Evolutionary conservation across 106 monocot species (phyloP).

Genomic region (Allium fistulosum): DNA sequence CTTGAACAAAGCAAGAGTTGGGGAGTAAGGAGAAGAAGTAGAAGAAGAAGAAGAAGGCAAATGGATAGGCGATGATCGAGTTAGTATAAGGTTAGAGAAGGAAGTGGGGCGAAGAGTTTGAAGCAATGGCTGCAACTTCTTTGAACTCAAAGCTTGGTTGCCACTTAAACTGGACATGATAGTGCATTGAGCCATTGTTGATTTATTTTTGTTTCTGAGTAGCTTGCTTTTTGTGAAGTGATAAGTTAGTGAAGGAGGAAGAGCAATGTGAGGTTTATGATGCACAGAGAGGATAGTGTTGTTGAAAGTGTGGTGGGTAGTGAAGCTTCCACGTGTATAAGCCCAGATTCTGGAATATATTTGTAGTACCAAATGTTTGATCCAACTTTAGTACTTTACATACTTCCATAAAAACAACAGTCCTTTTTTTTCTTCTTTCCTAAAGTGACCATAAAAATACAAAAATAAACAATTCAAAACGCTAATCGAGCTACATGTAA

Average conservation of each 20-base stretch:
- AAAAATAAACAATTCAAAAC: too few species aligned
- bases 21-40: conserved; percentile 7
- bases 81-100: conserved; percentile 24
- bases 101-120: conserved; percentile 31
- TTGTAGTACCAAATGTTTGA: too few species aligned
- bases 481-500: too few species aligned
- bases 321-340: too few species aligned
- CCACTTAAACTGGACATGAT: conserved; percentile 47
- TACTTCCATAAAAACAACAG: too few species aligned
- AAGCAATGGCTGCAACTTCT: conserved; percentile 34
- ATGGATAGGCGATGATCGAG: not conserved
- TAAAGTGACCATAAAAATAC: too few species aligned
- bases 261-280: too few species aligned
- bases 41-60: conserved; percentile 15
- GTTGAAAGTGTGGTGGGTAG: not conserved
- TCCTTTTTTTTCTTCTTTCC: too few species aligned
- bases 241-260: not conserved
- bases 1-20: conserved; percentile 54
- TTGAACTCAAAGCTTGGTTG: conserved; percentile 18
- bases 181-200: conserved; percentile 74
- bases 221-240: not conserved
- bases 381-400: too few species aligned
- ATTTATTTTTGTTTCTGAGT: not conserved
- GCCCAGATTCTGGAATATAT: too few species aligned
- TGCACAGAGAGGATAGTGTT: not conserved